A percentile compares a stretch with the other conserved stretches of the same genome.
Conservation (phyloP, 106 monocot genomes). For the Allium cepa region DNA sequence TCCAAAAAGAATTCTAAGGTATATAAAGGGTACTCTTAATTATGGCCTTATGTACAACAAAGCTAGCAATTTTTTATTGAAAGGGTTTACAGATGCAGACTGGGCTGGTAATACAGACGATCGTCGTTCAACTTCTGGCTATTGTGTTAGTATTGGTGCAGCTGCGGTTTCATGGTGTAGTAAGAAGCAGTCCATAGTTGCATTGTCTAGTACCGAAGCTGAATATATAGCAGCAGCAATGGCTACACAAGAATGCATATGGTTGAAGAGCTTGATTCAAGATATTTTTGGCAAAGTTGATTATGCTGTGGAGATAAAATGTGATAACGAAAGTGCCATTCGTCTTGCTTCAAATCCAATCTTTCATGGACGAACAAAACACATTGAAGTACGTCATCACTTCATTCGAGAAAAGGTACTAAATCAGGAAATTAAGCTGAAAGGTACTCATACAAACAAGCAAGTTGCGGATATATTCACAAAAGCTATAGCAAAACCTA, state of each 20-base stretch:
- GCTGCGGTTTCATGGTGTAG: constrained; percentile 3
- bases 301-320: constrained; percentile 2
- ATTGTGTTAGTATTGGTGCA: constrained; percentile 1
- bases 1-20: constrained; percentile 7
- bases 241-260: constrained; percentile 13
- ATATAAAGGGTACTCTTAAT: constrained; percentile 5
- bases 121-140: not conserved
- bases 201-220: constrained; percentile 1
- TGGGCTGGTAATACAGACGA: constrained; percentile 4
- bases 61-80: no score
- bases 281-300: constrained; percentile 5
- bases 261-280: constrained; percentile 6
- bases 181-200: constrained; percentile 9
- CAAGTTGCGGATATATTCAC: not conserved
- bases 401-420: constrained; percentile 6
- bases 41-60: constrained; percentile 7
- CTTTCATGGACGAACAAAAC: not conserved
- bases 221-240: constrained; percentile 15
- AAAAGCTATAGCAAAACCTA: no score
- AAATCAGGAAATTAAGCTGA: constrained; percentile 9
- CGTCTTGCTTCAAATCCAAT: constrained; percentile 4
- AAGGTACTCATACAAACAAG: not conserved
- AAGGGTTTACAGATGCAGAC: not conserved
- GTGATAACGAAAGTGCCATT: constrained; percentile 11
- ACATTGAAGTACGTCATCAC: not conserved